Conservation (phyloP, 2,329 filamentous ascomycete species). For the Colletotrichum liaoningense region DNA sequence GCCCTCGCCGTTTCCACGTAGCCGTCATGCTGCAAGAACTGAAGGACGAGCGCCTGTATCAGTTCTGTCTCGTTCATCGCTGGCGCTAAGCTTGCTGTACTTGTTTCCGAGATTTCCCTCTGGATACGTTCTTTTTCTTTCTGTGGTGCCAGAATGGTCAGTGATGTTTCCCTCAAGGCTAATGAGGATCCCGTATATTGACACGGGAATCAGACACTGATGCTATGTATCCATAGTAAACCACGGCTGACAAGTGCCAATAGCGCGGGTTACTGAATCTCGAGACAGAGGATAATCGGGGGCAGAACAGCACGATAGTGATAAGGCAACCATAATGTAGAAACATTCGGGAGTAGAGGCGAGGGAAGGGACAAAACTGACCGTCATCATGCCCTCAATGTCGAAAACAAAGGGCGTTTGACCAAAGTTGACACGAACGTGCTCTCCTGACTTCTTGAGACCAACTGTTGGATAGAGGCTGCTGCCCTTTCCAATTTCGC, state of each 20-base stretch:
- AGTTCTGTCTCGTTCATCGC: slow-evolving; percentile 79
- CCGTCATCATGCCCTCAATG: slow-evolving; percentile 87
- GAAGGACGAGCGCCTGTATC: slow-evolving; percentile 83
- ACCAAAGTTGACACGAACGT: slow-evolving; percentile 74
- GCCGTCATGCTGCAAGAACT: slow-evolving; percentile 94
- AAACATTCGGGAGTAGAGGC: neutral
- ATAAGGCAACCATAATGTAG: neutral
- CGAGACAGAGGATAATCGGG: too few relatives aligned
- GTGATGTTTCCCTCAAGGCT: neutral
- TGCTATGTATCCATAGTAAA: neutral
- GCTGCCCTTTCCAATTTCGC: slow-evolving; percentile 66
- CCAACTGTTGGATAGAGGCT: slow-evolving; percentile 73
- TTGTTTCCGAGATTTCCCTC: slow-evolving; percentile 67
- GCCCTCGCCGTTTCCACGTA: slow-evolving; percentile 93
- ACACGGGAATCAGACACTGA: neutral
- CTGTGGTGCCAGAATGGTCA: slow-evolving; percentile 34
- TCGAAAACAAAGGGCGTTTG: slow-evolving; percentile 87
- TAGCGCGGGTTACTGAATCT: neutral
- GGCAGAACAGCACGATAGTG: neutral
- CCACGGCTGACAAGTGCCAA: neutral
- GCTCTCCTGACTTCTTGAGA: slow-evolving; percentile 73
- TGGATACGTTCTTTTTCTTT: slow-evolving; percentile 59
- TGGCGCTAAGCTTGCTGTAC: slow-evolving; percentile 71
- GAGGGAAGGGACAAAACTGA: slow-evolving; percentile 51
- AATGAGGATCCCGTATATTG: too few relatives aligned